Base-by-base conservation (phyloP, 805 yeast species). In the Kurtzmaniella cleridarum region DNA sequence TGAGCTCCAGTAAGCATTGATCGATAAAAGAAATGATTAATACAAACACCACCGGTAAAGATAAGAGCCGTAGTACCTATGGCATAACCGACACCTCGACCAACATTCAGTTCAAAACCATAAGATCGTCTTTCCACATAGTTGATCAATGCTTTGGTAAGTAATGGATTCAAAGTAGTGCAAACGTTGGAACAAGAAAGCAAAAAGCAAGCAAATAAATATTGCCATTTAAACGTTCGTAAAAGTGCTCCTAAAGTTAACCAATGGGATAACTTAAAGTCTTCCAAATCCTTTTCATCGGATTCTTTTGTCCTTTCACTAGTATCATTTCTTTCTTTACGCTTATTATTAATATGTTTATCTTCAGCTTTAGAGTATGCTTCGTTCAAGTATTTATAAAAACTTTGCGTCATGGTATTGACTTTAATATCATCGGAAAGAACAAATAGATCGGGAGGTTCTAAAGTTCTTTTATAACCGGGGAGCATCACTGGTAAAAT, bases 381-480 rank as follows among this genome's bases (percentile, higher is more conserved):
- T 23, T 34, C 37, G 10, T 52, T 46, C 40, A 54, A 57, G 32
- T 47, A 41, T 13, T 29, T 30, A 20, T 50, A 43, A 42, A 67
- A 68, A 13, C 31, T 41, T 6, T 38, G 44, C 3, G 66, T 52
- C 66, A 65, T 55, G 9, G 42, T 35, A 30, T 62, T 57, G 17
- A 66, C 65, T 38, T 60, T 59, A 47, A 62, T 47, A 29, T 62
- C 61, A 27, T 64, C 67, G 13, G 59, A 50, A 29, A 68, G 53
- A 15, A 41, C 46, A 46, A 45, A 84, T 46, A 84, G 54, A 58
- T 85, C 93, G 35, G 75, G 71, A 2, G 83, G 78, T 32, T 74
- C 75, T 33, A 85, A 59, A 0, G 90, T 82, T 51, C 93, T 69
- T 55, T 78, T 81, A 57, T 84, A 84, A 5, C 95, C 93, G 6